Evolutionary conservation across 495 filamentous ascomycete genomes (phyloP).

Genomic region (Neurospora intermedia): DNA sequence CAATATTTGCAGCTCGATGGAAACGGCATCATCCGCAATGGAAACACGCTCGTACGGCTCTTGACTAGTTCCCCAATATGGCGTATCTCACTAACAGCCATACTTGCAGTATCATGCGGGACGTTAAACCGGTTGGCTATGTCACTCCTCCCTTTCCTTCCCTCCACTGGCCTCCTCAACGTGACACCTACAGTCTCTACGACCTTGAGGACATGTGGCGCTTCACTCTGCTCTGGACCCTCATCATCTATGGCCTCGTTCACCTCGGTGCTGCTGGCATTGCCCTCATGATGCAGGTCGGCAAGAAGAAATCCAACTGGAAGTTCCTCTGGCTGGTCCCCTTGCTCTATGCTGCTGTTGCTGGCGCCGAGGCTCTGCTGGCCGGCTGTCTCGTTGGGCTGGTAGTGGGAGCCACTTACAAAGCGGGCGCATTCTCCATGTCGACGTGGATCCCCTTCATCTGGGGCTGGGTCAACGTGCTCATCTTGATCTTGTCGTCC

Average conservation of each 20-base stretch:
- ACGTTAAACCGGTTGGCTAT: constrained; percentile 53
- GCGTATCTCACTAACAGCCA: background rate
- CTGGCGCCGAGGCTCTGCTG: constrained; percentile 68
- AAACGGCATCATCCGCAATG: constrained; percentile 2
- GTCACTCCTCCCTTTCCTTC: constrained; percentile 71
- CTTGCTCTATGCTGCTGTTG: constrained; percentile 60
- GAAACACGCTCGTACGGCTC: constrained; percentile 10
- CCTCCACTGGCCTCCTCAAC: constrained; percentile 61
- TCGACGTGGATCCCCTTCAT: constrained; percentile 95
- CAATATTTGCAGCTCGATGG: background rate
- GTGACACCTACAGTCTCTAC: constrained; percentile 58
- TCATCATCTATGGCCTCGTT: constrained; percentile 55
- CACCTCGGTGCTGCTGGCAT: constrained; percentile 61
- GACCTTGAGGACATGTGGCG: constrained; percentile 75
- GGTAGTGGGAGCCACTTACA: constrained; percentile 78
- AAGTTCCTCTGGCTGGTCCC: constrained; percentile 69
- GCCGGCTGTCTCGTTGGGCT: constrained; percentile 84
- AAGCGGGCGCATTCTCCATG: constrained; percentile 82
- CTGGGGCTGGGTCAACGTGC: constrained; percentile 83
- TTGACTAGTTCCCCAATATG: background rate
- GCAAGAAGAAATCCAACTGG: constrained; percentile 49
- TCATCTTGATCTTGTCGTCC: constrained; percentile 84
- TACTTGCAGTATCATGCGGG: constrained; percentile 8
- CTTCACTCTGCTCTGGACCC: constrained; percentile 85
- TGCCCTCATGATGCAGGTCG: constrained; percentile 59